These are phyloP conservation scores for Pterocarpus macrocarpus DNA, from an alignment of 306 rosid species.

Conservation along the genomic window DNA sequence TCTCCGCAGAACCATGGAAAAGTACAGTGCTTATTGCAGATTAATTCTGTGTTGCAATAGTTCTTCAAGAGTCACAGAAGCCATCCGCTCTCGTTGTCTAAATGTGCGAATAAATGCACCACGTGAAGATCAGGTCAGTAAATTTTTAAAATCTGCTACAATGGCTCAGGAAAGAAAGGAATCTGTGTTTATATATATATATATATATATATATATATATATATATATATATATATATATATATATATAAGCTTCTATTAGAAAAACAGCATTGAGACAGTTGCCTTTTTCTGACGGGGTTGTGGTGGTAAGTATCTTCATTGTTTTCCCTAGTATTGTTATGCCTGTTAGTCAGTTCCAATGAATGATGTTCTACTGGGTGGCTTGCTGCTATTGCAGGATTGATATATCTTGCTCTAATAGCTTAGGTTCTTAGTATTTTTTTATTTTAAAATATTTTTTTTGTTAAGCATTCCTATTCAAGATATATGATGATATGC, in stretches of 20 bases:
- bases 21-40: conserved; percentile 91
- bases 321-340: conserved; percentile 1
- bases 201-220: no score
- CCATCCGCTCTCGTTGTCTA: conserved; percentile 94
- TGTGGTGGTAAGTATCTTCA: background rate
- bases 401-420: background rate
- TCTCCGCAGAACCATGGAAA: conserved; percentile 96
- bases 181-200: background rate
- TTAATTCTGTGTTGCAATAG: conserved; percentile 92
- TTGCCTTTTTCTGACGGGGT: background rate
- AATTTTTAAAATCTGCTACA: conserved; percentile 1
- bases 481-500: background rate
- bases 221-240: no score
- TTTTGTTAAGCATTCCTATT: conserved; percentile 2
- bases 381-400: conserved; percentile 1
- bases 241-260: background rate
- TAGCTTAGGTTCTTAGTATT: no score
- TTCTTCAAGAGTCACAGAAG: conserved; percentile 96
- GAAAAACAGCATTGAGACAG: background rate
- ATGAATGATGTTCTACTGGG: conserved; percentile 12
- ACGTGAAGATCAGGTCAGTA: conserved; percentile 75
- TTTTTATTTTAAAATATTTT: background rate
- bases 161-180: background rate
- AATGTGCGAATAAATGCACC: conserved; percentile 90
- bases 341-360: conserved; percentile 20